Base-by-base conservation (phyloP, 1,284 basidiomycete genomes). In the Kalmanozyma brasiliensis region DNA sequence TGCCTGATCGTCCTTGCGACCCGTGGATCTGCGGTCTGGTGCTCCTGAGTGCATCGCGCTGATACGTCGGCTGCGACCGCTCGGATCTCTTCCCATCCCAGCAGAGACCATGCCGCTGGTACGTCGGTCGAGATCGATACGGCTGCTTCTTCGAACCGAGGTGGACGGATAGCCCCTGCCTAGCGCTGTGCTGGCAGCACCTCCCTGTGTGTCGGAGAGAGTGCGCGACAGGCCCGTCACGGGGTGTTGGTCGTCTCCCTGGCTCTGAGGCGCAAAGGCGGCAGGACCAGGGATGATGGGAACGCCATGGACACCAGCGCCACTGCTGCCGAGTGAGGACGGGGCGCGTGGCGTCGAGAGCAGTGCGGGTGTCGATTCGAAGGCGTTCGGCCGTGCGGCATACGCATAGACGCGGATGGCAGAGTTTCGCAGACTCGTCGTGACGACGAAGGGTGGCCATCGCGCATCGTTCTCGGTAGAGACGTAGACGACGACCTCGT, bases 361-460 rank as follows among this genome's bases (percentile, higher is more conserved):
- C 23, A 67, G 26, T 10, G 70, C 57, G 4, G 56, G 55, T 9
- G 57, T 63, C 5, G 64, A 37, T 16, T 66, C 49, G n/a, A 69
- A 53, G 1, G 64, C 56, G 17, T 57, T 55, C 2, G 60, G 43
- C 10, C 68, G 42, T 14, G 46, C 49, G 16, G 55, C 59, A 32
- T 74, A 77, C 17, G 52, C 47, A 32, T 72, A 78, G 33, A 78
- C 38, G n/a, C 68, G 66, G 30, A 78, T 45, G 14, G 56, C 45
- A 3, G 62, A 59, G 29, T 49, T 43, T 10, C 41, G 35, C 9
- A 26, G 26, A 34, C 61, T 47, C 4, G 61, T 58, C 8, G 76
- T 68, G 24, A 78, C 68, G 22, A 78, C 47, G 20, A 76, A 33
- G 0, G 68, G 14, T 1, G 48, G 51, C 2, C n/a, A 35, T 5